Conservation (phyloP, 495 filamentous ascomycete genomes). For the Daldinia concentrica region DNA sequence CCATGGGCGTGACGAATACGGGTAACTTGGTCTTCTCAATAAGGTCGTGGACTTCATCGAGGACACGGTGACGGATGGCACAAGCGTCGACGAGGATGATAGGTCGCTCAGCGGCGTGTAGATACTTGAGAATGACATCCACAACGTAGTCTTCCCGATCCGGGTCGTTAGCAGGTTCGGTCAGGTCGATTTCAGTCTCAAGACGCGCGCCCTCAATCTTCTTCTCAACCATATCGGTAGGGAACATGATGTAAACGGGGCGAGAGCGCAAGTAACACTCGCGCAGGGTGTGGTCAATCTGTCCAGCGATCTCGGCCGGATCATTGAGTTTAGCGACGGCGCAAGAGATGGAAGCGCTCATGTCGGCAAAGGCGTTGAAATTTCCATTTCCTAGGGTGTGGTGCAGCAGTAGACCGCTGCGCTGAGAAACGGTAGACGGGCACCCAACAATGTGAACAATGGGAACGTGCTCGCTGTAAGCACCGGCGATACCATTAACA, state of each 20-base stretch:
- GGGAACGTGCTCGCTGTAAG: conserved; percentile 78
- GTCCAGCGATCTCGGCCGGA: conserved; percentile 70
- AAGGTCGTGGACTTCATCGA: conserved; percentile 81
- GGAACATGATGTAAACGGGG: conserved; percentile 86
- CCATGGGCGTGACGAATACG: conserved; percentile 90
- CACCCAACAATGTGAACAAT: conserved; percentile 85
- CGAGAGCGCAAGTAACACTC: conserved; percentile 79
- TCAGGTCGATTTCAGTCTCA: conserved; percentile 71
- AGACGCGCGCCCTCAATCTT: conserved; percentile 80
- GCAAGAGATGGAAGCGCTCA: conserved; percentile 77
- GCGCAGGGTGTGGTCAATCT: conserved; percentile 82
- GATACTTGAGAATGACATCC: conserved; percentile 77
- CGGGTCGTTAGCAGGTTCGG: conserved; percentile 68
- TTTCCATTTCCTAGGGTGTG: conserved; percentile 94
- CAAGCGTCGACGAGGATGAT: conserved; percentile 92
- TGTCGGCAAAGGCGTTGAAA: conserved; percentile 84
- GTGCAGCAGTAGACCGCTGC: conserved; percentile 77
- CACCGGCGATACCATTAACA: conserved; percentile 75
- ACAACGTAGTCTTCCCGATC: conserved; percentile 87
- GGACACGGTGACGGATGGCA: conserved; percentile 79
- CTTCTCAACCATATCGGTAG: conserved; percentile 83
- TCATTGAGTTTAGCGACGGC: conserved; percentile 74
- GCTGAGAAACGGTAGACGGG: conserved; percentile 68
- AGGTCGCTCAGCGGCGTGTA: conserved; percentile 78
- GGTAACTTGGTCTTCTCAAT: conserved; percentile 79